Conservation (phyloP, 176 grass and related monocot species). For the Oryza coarctata region DNA sequence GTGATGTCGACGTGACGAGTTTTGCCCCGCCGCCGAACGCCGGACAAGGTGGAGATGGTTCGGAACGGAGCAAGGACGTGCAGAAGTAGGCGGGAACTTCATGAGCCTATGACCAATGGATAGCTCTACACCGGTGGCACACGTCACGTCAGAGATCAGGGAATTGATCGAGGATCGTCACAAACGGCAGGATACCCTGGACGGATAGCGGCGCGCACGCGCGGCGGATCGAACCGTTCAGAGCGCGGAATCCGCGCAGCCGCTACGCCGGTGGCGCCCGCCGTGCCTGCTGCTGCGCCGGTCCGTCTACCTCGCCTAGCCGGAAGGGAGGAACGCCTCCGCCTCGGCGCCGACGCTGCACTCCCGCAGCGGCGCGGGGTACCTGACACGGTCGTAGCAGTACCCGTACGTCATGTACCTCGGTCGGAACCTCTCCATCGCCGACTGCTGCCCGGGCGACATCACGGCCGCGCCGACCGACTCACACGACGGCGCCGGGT, state of each 20-base stretch:
- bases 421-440: conserved; percentile 67
- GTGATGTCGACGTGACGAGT: neutral
- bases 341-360: conserved; percentile 61
- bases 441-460: conserved; percentile 35
- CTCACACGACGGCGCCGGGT: neutral
- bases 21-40: neutral
- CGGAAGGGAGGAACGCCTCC: conserved; percentile 54
- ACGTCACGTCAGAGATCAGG: neutral
- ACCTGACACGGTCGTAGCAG: conserved; percentile 77
- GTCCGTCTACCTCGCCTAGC: conserved; percentile 41
- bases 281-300: conserved; percentile 30
- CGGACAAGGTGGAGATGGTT: neutral
- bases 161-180: neutral
- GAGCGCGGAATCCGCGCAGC: conserved; percentile 17
- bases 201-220: neutral
- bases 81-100: neutral
- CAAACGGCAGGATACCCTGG: neutral
- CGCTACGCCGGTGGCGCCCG: conserved; percentile 46
- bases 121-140: neutral
- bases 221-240: neutral
- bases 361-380: conserved; percentile 55
- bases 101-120: neutral
- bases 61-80: neutral
- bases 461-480: conserved; percentile 7
- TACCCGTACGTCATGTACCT: conserved; percentile 80